Base-by-base conservation (phyloP, 2,329 filamentous ascomycete genomes). In the Fusarium sambucinum region DNA sequence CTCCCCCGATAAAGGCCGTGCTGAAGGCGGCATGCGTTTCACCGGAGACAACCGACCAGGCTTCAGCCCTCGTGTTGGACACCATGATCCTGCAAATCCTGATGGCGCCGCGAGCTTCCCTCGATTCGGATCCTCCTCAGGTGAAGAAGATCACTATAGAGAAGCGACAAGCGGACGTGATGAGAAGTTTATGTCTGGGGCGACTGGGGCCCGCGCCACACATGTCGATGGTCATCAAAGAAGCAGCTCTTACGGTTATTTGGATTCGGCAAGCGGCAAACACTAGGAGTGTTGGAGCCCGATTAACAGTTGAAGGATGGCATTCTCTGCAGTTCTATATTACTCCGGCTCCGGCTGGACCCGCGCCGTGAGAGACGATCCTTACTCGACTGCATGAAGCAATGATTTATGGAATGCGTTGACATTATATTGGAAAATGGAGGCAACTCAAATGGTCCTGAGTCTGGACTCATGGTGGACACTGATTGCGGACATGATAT, bases 21-120 rank as follows among this genome's bases (percentile, higher is more conserved):
- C 68, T 7, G 89, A 91, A 73, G 87, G 88, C 32, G 88, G 88
- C 13, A 74, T 80, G 69, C 77, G 76, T n/a, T 78, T 76, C 53
- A 76, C 74, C 8, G 77, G 75, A 35, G 75, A 77, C 17, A 69
- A 75, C 32, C 70, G 76, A 41, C 71, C 72, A 16, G 66, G 73
- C 3, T 52, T 73, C n/a, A 76, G 70, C 35, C 74, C 76, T 30
- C 69, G 70, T 19, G 42, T 66, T 41, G 70, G 66, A 38, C 69
- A 73, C 4, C 66, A 68, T 9, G 66, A 69, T n/a, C 68, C 65
- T 19, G 63, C 66, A 14, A 68, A 74, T 19, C 55, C 62, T 4
- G 63, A 58, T 32, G 64, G 64, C 6, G 56, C 56, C 21, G 70
- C 74, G 13, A 67, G 58, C 27, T 75, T 75, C 37, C 69, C 73